Evolutionary conservation across 352 stramenopile species (phyloP).

Genomic region (Globisporangium spinosum): DNA sequence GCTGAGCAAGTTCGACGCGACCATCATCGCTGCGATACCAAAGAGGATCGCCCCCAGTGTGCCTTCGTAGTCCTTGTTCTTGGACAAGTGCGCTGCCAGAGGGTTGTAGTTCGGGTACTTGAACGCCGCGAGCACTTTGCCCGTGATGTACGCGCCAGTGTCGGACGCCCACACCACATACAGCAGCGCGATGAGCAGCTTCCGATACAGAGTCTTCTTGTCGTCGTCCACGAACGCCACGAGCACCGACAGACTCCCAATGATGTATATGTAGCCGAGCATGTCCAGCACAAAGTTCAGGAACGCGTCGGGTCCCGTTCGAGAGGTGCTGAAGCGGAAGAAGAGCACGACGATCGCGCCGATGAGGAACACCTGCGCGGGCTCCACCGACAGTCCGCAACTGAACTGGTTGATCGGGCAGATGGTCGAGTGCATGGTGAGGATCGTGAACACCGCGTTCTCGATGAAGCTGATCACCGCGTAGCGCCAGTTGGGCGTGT

Average conservation of each 20-base stretch:
- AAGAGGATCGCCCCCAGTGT: constrained; percentile 85
- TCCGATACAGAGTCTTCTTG: constrained; percentile 40
- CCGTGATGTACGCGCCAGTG: constrained; percentile 92
- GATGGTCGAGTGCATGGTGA: constrained; percentile 62
- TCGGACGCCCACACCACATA: constrained; percentile 84
- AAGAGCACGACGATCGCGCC: constrained; percentile 59
- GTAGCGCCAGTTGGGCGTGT: constrained; percentile 65
- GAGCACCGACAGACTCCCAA: constrained; percentile 55
- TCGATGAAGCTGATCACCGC: constrained; percentile 59
- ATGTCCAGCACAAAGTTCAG: constrained; percentile 55
- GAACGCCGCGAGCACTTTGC: constrained; percentile 84
- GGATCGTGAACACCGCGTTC: constrained; percentile 62
- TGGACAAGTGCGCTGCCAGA: constrained; percentile 86
- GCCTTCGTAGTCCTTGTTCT: constrained; percentile 96
- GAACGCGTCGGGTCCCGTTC: constrained; percentile 22
- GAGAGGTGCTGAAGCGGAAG: constrained; percentile 33
- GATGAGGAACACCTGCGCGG: constrained; percentile 44
- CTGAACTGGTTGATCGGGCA: constrained; percentile 72
- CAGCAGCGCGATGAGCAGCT: constrained; percentile 61
- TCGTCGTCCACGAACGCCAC: constrained; percentile 66
- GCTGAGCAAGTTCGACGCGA: constrained; percentile 66
- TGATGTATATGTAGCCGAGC: constrained; percentile 76
- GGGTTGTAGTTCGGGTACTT: constrained; percentile 83
- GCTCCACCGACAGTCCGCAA: constrained; percentile 46
- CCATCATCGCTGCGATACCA: constrained; percentile 85